A percentile compares a stretch with the other conserved stretches of the same genome.
Conservation (phyloP, 495 filamentous ascomycete species). For the Penicillium longicatenatum region DNA sequence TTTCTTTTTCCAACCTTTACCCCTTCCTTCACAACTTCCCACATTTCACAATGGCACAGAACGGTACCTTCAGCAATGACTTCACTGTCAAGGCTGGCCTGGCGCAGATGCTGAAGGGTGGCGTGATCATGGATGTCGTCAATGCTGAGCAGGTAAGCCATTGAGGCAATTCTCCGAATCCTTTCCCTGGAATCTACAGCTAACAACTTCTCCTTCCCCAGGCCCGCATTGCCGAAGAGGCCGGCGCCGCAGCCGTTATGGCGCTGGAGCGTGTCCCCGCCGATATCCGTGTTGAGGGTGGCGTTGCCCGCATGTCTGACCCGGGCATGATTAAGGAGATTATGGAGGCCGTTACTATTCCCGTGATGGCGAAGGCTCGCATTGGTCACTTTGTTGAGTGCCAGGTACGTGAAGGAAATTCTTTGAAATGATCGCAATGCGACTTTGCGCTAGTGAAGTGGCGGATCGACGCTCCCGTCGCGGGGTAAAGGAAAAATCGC, state of each 20-base stretch:
- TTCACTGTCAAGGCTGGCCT: conserved; percentile 90
- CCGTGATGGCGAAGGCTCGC: conserved; percentile 98
- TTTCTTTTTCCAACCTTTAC: conserved; percentile 4
- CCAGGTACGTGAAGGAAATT: conserved; percentile 56
- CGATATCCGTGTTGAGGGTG: conserved; percentile 89
- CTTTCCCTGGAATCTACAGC: background rate
- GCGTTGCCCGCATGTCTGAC: conserved; percentile 97
- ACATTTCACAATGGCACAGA: conserved; percentile 38
- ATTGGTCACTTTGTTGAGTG: conserved; percentile 98
- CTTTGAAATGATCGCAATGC: background rate
- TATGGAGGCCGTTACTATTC: conserved; percentile 95
- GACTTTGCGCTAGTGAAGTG: background rate
- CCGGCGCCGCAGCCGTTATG: conserved; percentile 96
- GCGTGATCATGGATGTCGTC: conserved; percentile 99
- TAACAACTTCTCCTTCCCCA: conserved; percentile 22
- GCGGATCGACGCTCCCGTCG: background rate
- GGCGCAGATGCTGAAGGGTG: conserved; percentile 96
- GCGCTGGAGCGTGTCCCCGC: conserved; percentile 96
- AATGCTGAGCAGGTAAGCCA: conserved; percentile 77
- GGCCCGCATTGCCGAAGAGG: conserved; percentile 96
- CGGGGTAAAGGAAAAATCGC: background rate
- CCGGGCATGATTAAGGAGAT: conserved; percentile 95
- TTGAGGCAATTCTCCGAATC: background rate
- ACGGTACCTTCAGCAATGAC: conserved; percentile 41
- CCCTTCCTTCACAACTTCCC: conserved; percentile 2